Percentiles rank a stretch among this genome's conserved stretches.
phyloP scores from a whole-genome alignment of 202 grass and related monocot genomes.

The Hordeum pubiflorum region DNA sequence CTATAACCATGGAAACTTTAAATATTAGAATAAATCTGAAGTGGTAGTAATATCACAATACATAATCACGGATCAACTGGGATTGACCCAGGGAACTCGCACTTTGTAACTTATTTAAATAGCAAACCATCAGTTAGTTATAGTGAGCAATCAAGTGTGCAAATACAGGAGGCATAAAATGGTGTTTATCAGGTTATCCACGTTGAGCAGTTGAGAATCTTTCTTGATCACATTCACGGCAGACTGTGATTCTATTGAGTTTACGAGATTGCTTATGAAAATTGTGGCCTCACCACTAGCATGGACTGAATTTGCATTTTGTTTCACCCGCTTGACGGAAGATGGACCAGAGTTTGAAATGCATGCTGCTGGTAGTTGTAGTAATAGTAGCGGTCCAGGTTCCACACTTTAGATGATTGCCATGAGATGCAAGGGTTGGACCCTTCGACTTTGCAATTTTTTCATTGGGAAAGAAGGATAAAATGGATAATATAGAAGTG shows the following conservation, averaged over 20 bases:
- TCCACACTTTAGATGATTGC: background rate
- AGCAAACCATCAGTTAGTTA: background rate
- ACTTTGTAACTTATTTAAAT: background rate
- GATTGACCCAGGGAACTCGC: background rate
- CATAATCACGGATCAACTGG: background rate
- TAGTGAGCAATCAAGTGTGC: background rate
- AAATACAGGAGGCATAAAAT: background rate
- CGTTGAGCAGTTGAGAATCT: background rate
- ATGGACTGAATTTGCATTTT: background rate
- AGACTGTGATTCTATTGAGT: background rate
- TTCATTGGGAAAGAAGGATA: background rate
- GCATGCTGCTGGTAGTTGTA: background rate
- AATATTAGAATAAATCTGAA: background rate
- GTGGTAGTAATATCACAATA: background rate
- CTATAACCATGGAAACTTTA: background rate
- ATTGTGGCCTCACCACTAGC: background rate
- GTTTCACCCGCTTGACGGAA: background rate
- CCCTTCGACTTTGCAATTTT: background rate
- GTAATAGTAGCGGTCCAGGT: background rate
- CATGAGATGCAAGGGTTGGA: background rate
- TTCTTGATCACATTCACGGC: slow-evolving; percentile 1
- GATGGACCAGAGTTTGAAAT: background rate
- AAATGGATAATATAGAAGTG: background rate
- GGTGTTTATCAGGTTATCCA: background rate
- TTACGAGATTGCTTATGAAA: background rate